Percentiles rank a stretch among this genome's conserved stretches.
Evolutionary conservation across 1,284 basidiomycete genomes (phyloP).

Genomic region (Leccinum fallax): DNA sequence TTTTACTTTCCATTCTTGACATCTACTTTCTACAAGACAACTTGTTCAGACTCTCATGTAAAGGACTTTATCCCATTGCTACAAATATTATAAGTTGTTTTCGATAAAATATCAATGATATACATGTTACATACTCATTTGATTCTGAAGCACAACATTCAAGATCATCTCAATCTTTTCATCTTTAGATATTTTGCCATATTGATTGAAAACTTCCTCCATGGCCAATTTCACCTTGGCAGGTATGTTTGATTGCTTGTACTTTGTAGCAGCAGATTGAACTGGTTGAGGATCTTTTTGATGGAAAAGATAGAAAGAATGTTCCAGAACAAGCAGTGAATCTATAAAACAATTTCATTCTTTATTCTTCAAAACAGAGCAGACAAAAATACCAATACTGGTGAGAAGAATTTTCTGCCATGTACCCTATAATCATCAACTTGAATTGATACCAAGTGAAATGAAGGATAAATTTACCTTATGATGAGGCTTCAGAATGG

Average conservation of each 20-base stretch:
- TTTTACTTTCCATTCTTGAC: too few species aligned
- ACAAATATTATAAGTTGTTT: too few species aligned
- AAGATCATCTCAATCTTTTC: background rate
- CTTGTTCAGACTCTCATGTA: too few species aligned
- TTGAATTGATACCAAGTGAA: too few species aligned
- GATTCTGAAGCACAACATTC: background rate
- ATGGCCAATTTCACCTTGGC: background rate
- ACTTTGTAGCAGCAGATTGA: background rate
- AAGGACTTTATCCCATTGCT: too few species aligned
- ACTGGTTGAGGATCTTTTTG: background rate
- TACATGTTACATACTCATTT: background rate
- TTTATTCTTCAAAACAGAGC: too few species aligned
- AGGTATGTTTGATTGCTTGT: background rate
- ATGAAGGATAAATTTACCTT: too few species aligned
- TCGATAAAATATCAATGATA: too few species aligned
- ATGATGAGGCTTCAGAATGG: too few species aligned
- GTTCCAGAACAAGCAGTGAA: background rate
- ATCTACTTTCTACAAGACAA: too few species aligned
- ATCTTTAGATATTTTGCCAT: too few species aligned
- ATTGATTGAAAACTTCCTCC: background rate
- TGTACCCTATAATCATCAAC: background rate
- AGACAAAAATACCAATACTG: background rate
- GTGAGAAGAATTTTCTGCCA: background rate
- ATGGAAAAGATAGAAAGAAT: background rate
- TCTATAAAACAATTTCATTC: background rate